Evolutionary conservation across 495 filamentous ascomycete species (phyloP).

Genomic region (Neurospora sp.): DNA sequence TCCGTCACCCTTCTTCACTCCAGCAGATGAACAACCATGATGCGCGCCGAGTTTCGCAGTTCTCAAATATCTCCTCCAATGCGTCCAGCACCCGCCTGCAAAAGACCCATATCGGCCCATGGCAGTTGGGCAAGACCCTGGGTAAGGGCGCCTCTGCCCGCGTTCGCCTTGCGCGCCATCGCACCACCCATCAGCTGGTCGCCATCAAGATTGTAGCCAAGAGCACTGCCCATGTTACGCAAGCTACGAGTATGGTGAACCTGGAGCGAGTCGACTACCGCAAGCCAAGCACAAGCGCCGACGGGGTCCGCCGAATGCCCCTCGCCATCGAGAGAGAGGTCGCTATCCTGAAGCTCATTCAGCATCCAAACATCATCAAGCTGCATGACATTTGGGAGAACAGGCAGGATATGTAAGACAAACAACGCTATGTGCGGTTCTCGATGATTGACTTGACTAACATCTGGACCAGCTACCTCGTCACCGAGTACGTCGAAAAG

Average conservation of each 20-base stretch:
- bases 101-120: constrained; percentile 78
- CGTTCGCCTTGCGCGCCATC: constrained; percentile 74
- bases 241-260: constrained; percentile 65
- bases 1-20: neutral
- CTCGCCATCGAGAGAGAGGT: constrained; percentile 85
- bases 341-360: constrained; percentile 89
- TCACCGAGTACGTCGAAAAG: constrained; percentile 87
- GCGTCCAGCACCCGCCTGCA: constrained; percentile 37
- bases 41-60: constrained; percentile 59
- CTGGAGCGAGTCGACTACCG: constrained; percentile 46
- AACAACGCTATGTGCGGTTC: neutral
- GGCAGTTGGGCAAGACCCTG: constrained; percentile 78
- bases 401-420: constrained; percentile 72
- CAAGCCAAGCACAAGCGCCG: constrained; percentile 28
- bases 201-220: constrained; percentile 93
- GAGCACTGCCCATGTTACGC: constrained; percentile 55
- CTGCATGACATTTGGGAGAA: constrained; percentile 97
- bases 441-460: constrained; percentile 11
- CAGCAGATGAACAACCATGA: constrained; percentile 35
- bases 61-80: constrained; percentile 56
- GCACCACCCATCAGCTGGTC: constrained; percentile 59
- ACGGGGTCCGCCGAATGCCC: constrained; percentile 59
- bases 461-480: constrained; percentile 60
- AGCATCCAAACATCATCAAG: constrained; percentile 85
- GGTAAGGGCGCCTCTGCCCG: constrained; percentile 77